Evolutionary conservation across 2,329 filamentous ascomycete genomes (phyloP).

Genomic region (Sporothrix brasiliensis): DNA sequence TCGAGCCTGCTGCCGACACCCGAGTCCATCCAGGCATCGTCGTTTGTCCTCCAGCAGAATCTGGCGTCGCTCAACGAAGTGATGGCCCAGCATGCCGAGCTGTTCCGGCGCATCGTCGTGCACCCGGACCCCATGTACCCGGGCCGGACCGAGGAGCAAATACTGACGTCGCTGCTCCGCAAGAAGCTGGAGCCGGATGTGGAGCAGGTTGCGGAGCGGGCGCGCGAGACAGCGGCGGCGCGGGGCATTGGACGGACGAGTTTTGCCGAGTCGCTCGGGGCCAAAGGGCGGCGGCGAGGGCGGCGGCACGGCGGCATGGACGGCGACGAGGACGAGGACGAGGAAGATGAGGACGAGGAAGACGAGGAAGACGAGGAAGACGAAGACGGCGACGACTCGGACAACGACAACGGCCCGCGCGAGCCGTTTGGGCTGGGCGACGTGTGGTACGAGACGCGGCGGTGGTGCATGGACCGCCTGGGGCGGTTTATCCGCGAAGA

Average conservation of each 20-base stretch:
- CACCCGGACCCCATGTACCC: constrained; percentile 78
- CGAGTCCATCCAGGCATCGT: constrained; percentile 72
- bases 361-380: constrained; percentile 44
- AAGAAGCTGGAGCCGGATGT: constrained; percentile 82
- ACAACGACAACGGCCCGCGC: constrained; percentile 44
- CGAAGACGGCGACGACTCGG: constrained; percentile 45
- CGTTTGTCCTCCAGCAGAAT: constrained; percentile 71
- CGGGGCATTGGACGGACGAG: constrained; percentile 41
- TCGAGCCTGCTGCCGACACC: constrained; percentile 66
- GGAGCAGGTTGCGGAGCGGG: constrained; percentile 71
- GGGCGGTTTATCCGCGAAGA: constrained; percentile 49
- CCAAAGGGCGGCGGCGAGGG: not conserved
- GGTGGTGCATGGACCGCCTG: constrained; percentile 43
- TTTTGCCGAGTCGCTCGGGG: constrained; percentile 37
- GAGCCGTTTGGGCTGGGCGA: constrained; percentile 45
- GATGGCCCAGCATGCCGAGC: constrained; percentile 65
- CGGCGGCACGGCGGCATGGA: constrained; percentile 45
- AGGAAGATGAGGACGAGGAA: constrained; percentile 40
- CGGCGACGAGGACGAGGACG: constrained; percentile 35
- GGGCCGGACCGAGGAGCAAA: constrained; percentile 65
- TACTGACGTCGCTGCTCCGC: constrained; percentile 71
- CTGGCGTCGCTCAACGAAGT: constrained; percentile 67
- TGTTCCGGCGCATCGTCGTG: constrained; percentile 70
- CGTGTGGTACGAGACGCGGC: constrained; percentile 45
- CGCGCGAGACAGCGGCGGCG: constrained; percentile 52